Evolutionary conservation across 148 eudicot genomes (phyloP), one percentile per base, ranked within the genome.

Genomic region (Silene conica): DNA sequence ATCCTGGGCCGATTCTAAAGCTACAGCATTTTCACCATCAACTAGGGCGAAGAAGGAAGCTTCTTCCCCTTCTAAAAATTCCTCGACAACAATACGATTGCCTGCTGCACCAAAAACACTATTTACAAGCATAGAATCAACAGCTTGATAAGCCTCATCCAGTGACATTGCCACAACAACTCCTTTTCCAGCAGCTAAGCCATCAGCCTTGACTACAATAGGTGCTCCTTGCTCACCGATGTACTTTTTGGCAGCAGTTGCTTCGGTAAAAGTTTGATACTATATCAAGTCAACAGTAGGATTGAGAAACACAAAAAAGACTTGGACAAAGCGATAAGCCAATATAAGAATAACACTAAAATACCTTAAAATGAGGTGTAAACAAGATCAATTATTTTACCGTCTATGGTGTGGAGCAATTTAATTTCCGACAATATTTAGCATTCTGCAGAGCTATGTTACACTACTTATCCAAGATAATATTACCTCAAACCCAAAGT

Each of bases 141-240:
- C 92, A 63, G 98, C 96, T 81, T 81, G 91, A 73, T 76, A 86
- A 75, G 96, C 98, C 80, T 91, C 91, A 15, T 91, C 84, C 34
- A 89, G 73, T 46, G 95, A 86, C 89, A 83, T 83, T 19, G 98
- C 98, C 25, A 94, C 98, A 80, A 88, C 76, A 52, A 94, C 98
- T 74, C 97, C 98, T 82, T 94, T 94, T 62, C 98, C 98, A 64
- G 97, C 97, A 77, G 98, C 97, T 77, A 94, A 84, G 12, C 98
- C 97, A 74, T 91, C 93, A 34, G 97, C 97, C 81, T 94, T 94
- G 76, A 91, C 75, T 46, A 94, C 98, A 57, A 93, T 91, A 9
- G 98, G 98, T 26, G 90, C 87, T 71, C 97, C 98, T 81, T 91
- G 90, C 26, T 87, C 89, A 82, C 84, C 77, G 65, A 94, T 89